Evolutionary conservation across 2,329 filamentous ascomycete species (phyloP).

Genomic region (Ascochyta pisi): DNA sequence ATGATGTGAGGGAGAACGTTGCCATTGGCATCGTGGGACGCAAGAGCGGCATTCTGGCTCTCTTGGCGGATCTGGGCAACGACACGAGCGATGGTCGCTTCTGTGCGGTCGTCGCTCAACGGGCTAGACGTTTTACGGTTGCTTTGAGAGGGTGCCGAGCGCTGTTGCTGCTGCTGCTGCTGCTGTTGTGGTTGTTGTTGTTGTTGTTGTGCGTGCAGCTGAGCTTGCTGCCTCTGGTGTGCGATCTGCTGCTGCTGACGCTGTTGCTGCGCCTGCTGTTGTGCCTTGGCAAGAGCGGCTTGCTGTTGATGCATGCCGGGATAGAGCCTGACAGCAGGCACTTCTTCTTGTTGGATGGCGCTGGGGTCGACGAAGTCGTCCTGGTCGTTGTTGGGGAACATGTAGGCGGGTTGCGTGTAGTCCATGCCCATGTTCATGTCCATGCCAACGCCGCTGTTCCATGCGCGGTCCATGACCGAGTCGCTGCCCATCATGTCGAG

Average conservation of each 20-base stretch:
- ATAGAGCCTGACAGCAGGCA: slow-evolving; percentile 75
- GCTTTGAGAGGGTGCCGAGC: slow-evolving; percentile 30
- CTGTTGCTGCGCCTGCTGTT: slow-evolving; percentile 47
- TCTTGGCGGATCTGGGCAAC: slow-evolving; percentile 88
- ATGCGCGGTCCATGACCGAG: slow-evolving; percentile 61
- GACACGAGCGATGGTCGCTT: slow-evolving; percentile 93
- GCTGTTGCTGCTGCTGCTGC: slow-evolving; percentile 46
- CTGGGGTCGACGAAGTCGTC: slow-evolving; percentile 75
- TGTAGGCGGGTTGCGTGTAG: slow-evolving; percentile 62
- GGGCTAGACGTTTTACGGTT: slow-evolving; percentile 49
- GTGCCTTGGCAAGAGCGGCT: slow-evolving; percentile 63
- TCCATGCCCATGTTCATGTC: slow-evolving; percentile 74
- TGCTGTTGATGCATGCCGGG: slow-evolving; percentile 93
- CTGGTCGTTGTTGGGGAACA: slow-evolving; percentile 61
- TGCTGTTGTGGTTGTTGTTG: slow-evolving; percentile 46
- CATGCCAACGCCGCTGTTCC: slow-evolving; percentile 60
- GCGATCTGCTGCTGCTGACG: slow-evolving; percentile 60
- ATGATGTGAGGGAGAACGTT: slow-evolving; percentile 69
- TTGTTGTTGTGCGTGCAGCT: slow-evolving; percentile 59
- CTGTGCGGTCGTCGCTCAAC: slow-evolving; percentile 58
- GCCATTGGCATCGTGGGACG: slow-evolving; percentile 58
- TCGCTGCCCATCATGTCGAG: slow-evolving; percentile 69
- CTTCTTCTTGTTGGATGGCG: slow-evolving; percentile 70
- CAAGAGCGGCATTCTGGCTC: slow-evolving; percentile 61
- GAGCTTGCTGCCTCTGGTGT: slow-evolving; percentile 56